phyloP scores from a whole-genome alignment of 2,329 filamentous ascomycete genomes.

The Diaporthe ampelina region DNA sequence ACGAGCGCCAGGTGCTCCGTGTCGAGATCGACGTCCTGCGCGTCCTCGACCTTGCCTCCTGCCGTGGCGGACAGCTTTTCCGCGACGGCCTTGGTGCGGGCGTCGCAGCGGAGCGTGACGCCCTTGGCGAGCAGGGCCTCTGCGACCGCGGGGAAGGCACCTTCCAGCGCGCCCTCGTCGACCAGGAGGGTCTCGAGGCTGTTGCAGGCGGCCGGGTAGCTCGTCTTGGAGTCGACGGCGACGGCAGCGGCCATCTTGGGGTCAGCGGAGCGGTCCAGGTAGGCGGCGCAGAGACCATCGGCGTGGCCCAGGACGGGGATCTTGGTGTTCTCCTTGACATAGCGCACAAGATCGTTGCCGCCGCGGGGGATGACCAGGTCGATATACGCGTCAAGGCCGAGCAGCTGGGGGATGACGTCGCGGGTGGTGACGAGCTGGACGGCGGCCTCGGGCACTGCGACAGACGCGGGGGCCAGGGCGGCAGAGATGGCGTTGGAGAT shows the following conservation, averaged over 20 bases:
- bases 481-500: conserved; percentile 88
- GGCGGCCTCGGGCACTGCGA: conserved; percentile 81
- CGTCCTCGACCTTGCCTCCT: conserved; percentile 70
- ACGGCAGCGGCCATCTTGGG: conserved; percentile 79
- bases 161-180: conserved; percentile 77
- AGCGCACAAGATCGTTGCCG: conserved; percentile 89
- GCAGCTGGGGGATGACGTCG: conserved; percentile 89
- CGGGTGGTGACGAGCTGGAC: conserved; percentile 95
- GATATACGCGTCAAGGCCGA: conserved; percentile 87
- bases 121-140: conserved; percentile 80
- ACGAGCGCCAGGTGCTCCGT: conserved; percentile 92
- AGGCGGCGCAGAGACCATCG: conserved; percentile 91
- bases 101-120: conserved; percentile 87
- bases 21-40: conserved; percentile 79
- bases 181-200: conserved; percentile 92
- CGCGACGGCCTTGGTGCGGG: conserved; percentile 75
- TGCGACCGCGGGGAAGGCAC: conserved; percentile 80
- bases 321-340: conserved; percentile 90
- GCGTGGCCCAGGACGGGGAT: conserved; percentile 98
- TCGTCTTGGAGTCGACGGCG: conserved; percentile 91
- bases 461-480: conserved; percentile 76
- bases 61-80: conserved; percentile 56
- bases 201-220: conserved; percentile 97
- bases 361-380: conserved; percentile 96
- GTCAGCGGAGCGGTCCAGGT: conserved; percentile 85